phyloP scores from a whole-genome alignment of 1,139 yeast species.

The Williopsis jadinii region DNA sequence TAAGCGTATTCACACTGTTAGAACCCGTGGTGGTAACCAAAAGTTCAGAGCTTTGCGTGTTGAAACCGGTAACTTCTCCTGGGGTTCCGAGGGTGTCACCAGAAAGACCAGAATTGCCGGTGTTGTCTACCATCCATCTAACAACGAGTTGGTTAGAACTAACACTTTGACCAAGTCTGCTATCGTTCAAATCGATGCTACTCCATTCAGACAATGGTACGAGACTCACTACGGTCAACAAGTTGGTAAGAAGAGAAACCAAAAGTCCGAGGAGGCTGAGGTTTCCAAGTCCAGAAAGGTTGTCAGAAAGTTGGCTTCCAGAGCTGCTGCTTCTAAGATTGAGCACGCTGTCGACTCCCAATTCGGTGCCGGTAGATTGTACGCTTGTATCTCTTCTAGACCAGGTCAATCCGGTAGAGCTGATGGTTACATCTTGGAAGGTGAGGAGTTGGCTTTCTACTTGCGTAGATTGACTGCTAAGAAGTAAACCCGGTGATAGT shows the following conservation, averaged over 20 bases:
- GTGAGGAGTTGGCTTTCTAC: conserved; percentile 99
- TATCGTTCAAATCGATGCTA: conserved; percentile 98
- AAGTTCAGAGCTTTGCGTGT: conserved; percentile 99
- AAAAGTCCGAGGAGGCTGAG: conserved; percentile 34
- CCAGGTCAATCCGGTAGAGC: conserved; percentile 99
- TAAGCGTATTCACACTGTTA: conserved; percentile 97
- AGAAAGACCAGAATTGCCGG: conserved; percentile 98
- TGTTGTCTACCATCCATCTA: conserved; percentile 99
- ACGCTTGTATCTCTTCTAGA: conserved; percentile 98
- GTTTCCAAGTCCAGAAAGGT: conserved; percentile 71
- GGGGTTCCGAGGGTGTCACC: conserved; percentile 98
- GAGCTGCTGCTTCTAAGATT: conserved; percentile 78
- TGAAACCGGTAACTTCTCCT: conserved; percentile 99
- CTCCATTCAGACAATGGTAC: conserved; percentile 99
- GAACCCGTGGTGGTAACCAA: conserved; percentile 99
- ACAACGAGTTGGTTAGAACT: conserved; percentile 99
- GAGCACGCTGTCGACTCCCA: conserved; percentile 91
- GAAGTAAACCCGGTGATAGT: conserved; percentile 53
- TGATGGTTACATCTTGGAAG: conserved; percentile 99
- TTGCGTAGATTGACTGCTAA: conserved; percentile 98
- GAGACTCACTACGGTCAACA: conserved; percentile 96
- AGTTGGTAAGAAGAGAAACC: conserved; percentile 65
- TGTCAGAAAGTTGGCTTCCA: conserved; percentile 86
- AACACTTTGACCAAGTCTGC: conserved; percentile 99
- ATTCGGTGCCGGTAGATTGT: conserved; percentile 97